Base-by-base conservation (phyloP, 2,329 filamentous ascomycete species). In the Fusarium albosuccineum region DNA sequence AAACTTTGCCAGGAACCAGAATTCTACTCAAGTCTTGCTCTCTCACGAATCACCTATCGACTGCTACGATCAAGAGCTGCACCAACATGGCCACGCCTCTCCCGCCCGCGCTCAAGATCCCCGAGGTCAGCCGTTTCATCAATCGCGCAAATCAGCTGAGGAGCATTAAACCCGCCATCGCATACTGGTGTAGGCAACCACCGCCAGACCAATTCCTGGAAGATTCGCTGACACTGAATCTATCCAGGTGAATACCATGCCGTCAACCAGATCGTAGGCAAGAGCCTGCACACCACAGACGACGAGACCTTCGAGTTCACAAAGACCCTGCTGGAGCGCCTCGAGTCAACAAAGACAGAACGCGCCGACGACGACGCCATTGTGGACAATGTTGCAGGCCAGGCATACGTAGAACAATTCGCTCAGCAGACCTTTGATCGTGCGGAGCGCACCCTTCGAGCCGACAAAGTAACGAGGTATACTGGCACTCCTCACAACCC, bases 321-420 rank as follows among this genome's bases (percentile, higher is more conserved):
- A 1, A 92, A 90, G 50, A 85, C 85, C 27, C 82, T 98, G 71
- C 96, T 99, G 89, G 94, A 98, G 80, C 94, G 92, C 81, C 85
- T 99, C 70, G 96, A 99, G 80, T 53, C 73, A 5, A 80, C 78
- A 44, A 81, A 81, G 74, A 82, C 82, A 10, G 87, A 92, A 59
- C 89, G 95, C 74, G 84, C 89, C 9, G 85, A 87, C 48, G 92
- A 98, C 74, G 93, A 97, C 75, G 92, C 94, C 14, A 90, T 98
- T 55, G 85, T 88, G 6, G 95, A 98, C 78, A 94, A 97, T 72
- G 82, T 90, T 2, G 93, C 92, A 5, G 95, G 93, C 1, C 93
- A 94, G 79, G 94, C 93, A 55, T 97, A 97, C 73, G 91, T 98
- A 48, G 94, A 98, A 79, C 92, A 97, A 76, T 99, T 99, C 78